Evolutionary conservation across 495 filamentous ascomycete genomes (phyloP), one percentile per base, ranked within the genome.

Genomic region (Pseudomonodictys pantanalensis): DNA sequence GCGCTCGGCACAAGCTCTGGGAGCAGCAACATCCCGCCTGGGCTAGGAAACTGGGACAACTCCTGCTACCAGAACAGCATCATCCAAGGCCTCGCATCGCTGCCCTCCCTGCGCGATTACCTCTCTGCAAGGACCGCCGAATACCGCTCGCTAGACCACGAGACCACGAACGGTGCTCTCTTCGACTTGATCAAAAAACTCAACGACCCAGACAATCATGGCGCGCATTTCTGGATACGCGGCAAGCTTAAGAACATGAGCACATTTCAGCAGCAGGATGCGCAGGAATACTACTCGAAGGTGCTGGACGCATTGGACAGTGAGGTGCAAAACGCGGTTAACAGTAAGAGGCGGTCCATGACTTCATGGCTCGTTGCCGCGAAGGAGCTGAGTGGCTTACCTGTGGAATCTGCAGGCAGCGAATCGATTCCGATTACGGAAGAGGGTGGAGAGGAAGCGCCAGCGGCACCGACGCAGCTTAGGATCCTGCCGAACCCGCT

Each of bases 51-150:
- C 68, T 86, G 83, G 76, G 86, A 95, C 72, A 96, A 96, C 67
- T 95, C 90, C 0, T 99, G 95, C 72, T 99, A 93, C 69, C 92
- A 97, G 75, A 99, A 99, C 69, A 96, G 92, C 60, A 87, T 97
- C 18, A 83, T 97, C 18, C 75, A 73, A 70, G 86, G 87, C 11
- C 78, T 97, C 33, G 86, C 92, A 4, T 88, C 91, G 5, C 79
- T 97, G 42, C 75, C 79, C 20, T 77, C 83, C 3, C 74, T 96
- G 15, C 75, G 77, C 5, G 62, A 61, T 5, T 86, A 79, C 47
- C 67, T 88, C 28, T 65, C 67, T 1, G 52, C 46, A 56, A 75
- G 43, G 76, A 84, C 74, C n/a, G 69, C 69, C 26, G 72, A 66
- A 22, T 75, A 76, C 50, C 66, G 63, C 5, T 26, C 70, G 22